These are phyloP conservation scores for Kwoniella sp. DNA, from an alignment of 768 basidiomycete species.

Conservation along the genomic window DNA sequence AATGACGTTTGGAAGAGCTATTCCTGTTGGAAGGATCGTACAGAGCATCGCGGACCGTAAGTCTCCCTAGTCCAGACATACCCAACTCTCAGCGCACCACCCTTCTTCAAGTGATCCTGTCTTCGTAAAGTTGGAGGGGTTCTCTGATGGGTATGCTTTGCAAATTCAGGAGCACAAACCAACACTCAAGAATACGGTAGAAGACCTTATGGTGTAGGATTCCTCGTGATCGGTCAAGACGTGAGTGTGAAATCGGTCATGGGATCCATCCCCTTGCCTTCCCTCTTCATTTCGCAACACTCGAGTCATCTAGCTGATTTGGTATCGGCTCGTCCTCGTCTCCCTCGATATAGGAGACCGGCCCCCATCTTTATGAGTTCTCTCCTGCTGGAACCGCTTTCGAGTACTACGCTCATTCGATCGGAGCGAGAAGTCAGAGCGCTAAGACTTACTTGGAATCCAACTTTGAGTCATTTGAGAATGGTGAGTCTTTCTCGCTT, in stretches of 20 bases:
- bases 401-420: conserved; percentile 97
- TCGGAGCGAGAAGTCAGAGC: conserved; percentile 95
- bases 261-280: too few relatives aligned
- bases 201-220: conserved; percentile 96
- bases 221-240: conserved; percentile 94
- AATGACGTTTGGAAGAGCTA: conserved; percentile 92
- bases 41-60: conserved; percentile 90
- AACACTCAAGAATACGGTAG: conserved; percentile 99
- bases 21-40: conserved; percentile 91
- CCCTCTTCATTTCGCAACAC: too few relatives aligned
- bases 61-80: conserved; percentile 59
- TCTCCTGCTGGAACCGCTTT: conserved; percentile 96
- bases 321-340: too few relatives aligned
- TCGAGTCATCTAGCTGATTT: conserved; percentile 1
- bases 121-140: too few relatives aligned
- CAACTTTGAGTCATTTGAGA: conserved; percentile 81
- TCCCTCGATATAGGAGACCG: conserved; percentile 65
- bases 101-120: too few relatives aligned
- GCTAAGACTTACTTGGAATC: conserved; percentile 98
- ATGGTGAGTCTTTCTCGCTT: conserved; percentile 70
- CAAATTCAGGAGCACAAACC: conserved; percentile 81
- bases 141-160: neutral
- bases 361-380: conserved; percentile 97
- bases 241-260: conserved; percentile 41
- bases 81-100: too few relatives aligned